Evolutionary conservation across 805 yeast genomes (phyloP).

Genomic region (Pichia manshurica): DNA sequence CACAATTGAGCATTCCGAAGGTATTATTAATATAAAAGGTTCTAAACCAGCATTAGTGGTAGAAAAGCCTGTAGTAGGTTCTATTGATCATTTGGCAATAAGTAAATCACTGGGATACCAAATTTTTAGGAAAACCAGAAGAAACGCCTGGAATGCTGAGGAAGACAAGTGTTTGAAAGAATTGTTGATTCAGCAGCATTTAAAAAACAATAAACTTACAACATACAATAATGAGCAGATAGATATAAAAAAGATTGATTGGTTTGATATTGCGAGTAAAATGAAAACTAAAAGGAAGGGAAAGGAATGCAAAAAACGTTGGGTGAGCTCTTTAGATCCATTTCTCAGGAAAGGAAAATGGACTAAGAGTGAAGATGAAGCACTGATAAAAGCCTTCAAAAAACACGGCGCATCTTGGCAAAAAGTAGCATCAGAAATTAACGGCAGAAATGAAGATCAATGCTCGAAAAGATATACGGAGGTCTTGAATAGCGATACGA

Average conservation of each 20-base stretch:
- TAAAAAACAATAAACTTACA: conserved; percentile 17
- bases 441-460: conserved; percentile 90
- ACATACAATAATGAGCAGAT: conserved; percentile 25
- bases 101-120: conserved; percentile 72
- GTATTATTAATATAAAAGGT: not conserved
- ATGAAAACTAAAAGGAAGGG: conserved; percentile 49
- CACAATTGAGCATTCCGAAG: not conserved
- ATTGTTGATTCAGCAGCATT: conserved; percentile 34
- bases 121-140: conserved; percentile 55
- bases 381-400: conserved; percentile 55
- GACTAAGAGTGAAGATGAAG: conserved; percentile 75
- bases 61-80: conserved; percentile 17
- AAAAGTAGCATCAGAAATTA: conserved; percentile 66
- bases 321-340: conserved; percentile 85
- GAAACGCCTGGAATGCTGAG: conserved; percentile 67
- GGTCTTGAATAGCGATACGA: conserved; percentile 76
- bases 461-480: conserved; percentile 89
- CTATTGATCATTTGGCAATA: conserved; percentile 48
- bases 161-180: conserved; percentile 58
- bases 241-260: conserved; percentile 42
- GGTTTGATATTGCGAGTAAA: conserved; percentile 53
- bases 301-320: conserved; percentile 81
- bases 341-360: conserved; percentile 76
- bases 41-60: conserved; percentile 4
- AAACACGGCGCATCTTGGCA: conserved; percentile 82